Percentiles rank a stretch among this genome's conserved stretches.
phyloP scores from a whole-genome alignment of 305 asterid species.

The Euphrasia arctica region DNA sequence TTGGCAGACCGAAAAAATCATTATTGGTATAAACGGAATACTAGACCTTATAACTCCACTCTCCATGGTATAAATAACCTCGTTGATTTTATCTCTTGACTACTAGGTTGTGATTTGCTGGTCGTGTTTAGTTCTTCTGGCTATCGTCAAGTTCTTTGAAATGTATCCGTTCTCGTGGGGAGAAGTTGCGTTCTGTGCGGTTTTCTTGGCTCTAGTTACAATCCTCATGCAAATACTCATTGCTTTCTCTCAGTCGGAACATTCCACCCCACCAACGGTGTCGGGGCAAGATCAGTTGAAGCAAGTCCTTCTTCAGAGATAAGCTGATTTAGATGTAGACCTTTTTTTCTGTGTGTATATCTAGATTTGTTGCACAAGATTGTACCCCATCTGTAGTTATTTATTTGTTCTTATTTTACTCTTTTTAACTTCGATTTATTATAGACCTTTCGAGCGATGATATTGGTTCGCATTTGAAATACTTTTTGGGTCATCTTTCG shows the following conservation, averaged over 20 bases:
- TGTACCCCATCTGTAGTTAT: too few species aligned
- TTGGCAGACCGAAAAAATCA: constrained; percentile 63
- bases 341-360: neutral
- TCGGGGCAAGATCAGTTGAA: constrained; percentile 38
- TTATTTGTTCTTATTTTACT: too few species aligned
- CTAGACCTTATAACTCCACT: too few species aligned
- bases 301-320: constrained; percentile 47
- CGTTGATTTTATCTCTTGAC: constrained; percentile 18
- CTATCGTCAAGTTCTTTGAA: constrained; percentile 40
- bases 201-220: constrained; percentile 51
- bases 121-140: constrained; percentile 53
- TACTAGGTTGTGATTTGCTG: constrained; percentile 64
- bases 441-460: too few species aligned
- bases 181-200: constrained; percentile 47
- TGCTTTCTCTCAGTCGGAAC: constrained; percentile 61
- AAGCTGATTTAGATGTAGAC: constrained; percentile 6
- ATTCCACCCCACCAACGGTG: constrained; percentile 39
- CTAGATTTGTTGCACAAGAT: neutral
- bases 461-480: too few species aligned
- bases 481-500: too few species aligned
- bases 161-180: constrained; percentile 64
- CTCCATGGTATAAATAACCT: constrained; percentile 37
- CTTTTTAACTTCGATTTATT: too few species aligned
- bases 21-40: constrained; percentile 43
- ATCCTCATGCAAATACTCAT: constrained; percentile 74